Evolutionary conservation across 2,329 filamentous ascomycete genomes (phyloP), one percentile per base, ranked within the genome.

Genomic region (Cladosporium phlei): DNA sequence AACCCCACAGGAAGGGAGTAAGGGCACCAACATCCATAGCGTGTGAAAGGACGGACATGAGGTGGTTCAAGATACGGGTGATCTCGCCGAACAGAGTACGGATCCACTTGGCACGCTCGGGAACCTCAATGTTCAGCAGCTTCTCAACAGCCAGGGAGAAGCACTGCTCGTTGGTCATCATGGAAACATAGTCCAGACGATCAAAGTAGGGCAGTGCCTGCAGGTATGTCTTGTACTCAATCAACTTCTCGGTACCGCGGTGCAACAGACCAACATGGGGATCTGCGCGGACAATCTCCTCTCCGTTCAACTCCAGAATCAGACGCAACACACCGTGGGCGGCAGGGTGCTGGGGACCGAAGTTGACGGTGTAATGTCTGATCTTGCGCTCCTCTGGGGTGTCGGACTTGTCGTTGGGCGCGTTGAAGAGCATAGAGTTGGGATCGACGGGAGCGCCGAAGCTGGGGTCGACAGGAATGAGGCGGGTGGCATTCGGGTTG

Each of bases 101-200:
- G 66, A 98, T 98, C 76, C 84, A 98, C 76, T 98, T 97, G 60
- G 93, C 93, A 64, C 93, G 80, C 55, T 93, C 86, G 19, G 93
- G 93, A 54, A 98, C 87, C 68, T 98, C 94, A 56, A 98, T 77
- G 70, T 98, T 98, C 62, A 98, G 77, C 51, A 98, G 79, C 78
- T 98, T 98, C 79, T 98, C 93, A 47, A 97, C 91, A 16, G 89
- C 93, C 56, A 98, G 79, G 28, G 89, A 82, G 71, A 88, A 98
- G 66, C 89, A 95, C 73, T 98, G 93, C 78, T 98, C 93, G 71
- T 98, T 98, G 63, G 93, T 98, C 93, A 98, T 98, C 94, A 98
- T 98, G 63, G 89, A 96, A 59, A 96, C 90, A 70, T 98, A 98
- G 72, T 98, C 93, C 69, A 98, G 78, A 60, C 93, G 88, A 73